These are phyloP conservation scores for Ustilago curta DNA, from an alignment of 1,284 basidiomycete genomes.

Conservation along the genomic window DNA sequence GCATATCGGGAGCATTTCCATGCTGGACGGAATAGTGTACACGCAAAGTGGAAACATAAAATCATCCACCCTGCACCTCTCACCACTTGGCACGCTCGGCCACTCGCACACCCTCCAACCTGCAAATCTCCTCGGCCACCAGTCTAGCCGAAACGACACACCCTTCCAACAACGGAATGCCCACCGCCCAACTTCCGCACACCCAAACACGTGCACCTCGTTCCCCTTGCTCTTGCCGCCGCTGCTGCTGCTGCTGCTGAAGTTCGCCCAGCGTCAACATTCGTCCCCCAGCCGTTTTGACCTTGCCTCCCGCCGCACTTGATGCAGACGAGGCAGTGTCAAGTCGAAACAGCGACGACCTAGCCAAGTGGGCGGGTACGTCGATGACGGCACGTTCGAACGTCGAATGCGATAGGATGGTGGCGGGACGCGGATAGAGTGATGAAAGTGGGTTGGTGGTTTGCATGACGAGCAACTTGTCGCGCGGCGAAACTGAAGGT, in stretches of 20 bases:
- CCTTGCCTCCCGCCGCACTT: background rate
- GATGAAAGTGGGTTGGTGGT: conserved; percentile 61
- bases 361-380: conserved; percentile 15
- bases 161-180: conserved; percentile 40
- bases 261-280: conserved; percentile 13
- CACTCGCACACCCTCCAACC: background rate
- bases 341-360: conserved; percentile 12
- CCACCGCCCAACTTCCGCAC: conserved; percentile 30
- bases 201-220: conserved; percentile 13
- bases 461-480: conserved; percentile 47
- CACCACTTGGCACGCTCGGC: conserved; percentile 7
- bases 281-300: conserved; percentile 7
- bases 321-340: background rate
- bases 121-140: conserved; percentile 19
- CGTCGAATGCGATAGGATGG: conserved; percentile 33
- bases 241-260: conserved; percentile 14
- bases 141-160: conserved; percentile 28
- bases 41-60: no score
- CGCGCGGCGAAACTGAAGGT: background rate
- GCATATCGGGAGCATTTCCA: no score
- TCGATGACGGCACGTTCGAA: conserved; percentile 62
- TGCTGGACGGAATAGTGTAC: no score
- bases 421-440: conserved; percentile 29
- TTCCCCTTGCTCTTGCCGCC: no score
- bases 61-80: no score